Evolutionary conservation across 345 rosid species (phyloP).

Genomic region (Heritiera fomes): DNA sequence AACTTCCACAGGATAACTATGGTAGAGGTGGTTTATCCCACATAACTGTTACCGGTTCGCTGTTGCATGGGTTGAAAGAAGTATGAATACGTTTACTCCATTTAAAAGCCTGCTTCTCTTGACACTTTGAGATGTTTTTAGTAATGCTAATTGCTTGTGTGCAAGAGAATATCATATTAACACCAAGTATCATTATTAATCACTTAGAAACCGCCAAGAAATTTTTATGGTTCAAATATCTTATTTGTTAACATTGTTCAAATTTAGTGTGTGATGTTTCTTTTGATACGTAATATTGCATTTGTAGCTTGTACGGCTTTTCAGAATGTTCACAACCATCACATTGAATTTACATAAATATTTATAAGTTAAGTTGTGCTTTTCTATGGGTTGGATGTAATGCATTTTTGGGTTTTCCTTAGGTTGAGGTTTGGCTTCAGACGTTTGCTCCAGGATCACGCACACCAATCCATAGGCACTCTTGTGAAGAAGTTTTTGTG

Average conservation of each 20-base stretch:
- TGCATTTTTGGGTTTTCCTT: constrained; percentile 12
- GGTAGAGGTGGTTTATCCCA: constrained; percentile 84
- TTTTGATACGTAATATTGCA: too few species aligned
- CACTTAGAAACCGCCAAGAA: not conserved
- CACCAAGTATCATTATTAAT: not conserved
- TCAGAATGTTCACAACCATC: too few species aligned
- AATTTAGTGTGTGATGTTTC: not conserved
- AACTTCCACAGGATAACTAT: constrained; percentile 70
- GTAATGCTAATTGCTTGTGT: not conserved
- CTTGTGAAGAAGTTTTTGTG: constrained; percentile 87
- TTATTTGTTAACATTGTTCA: too few species aligned
- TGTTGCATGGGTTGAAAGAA: constrained; percentile 79
- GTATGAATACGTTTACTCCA: constrained; percentile 43
- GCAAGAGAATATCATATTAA: not conserved
- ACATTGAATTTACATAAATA: not conserved
- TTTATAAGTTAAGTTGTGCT: not conserved
- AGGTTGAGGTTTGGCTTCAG: constrained; percentile 95
- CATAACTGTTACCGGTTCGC: constrained; percentile 69
- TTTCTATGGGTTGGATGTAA: constrained; percentile 6
- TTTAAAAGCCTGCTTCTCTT: not conserved
- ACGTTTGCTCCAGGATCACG: constrained; percentile 79
- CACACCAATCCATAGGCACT: constrained; percentile 91
- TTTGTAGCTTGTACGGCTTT: too few species aligned
- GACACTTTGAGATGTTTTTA: not conserved
- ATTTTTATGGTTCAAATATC: not conserved